Base-by-base conservation (phyloP, 106 monocot genomes). In the Phalaenopsis equestris region DNA sequence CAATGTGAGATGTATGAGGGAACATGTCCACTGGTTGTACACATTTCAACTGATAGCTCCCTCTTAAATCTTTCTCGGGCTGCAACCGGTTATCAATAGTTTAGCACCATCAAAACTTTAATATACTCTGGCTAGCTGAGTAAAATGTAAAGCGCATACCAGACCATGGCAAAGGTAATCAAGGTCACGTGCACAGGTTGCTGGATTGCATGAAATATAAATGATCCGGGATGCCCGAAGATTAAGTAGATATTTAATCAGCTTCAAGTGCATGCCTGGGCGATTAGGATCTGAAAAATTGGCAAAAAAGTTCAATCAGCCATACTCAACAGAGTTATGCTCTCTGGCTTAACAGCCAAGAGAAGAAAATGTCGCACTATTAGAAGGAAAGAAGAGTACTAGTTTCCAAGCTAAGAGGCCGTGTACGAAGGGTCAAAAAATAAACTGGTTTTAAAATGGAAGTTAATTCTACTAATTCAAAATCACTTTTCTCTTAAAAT, bases 11-110 rank as follows among this genome's bases (percentile, higher is more conserved):
- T 30, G 98, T 98, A 79, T 98, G 94, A 41, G 98, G 98, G 64
- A 98, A 98, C 98, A 98, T 98, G 79, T 98, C 98, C 3, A 98
- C 90, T 23, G 98, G 98, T 45, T 90, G 92, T 46, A 94, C 81
- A 70, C 89, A 85, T 82, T 78, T 90, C 81, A 98, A 83, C 58
- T 73, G 76, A 87, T 98, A 98, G 79, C 94, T 91, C 65, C 94
- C 98, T 72, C 55, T 79, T 75, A 98, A 80, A 17, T 79, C 83
- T 87, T 91, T 48, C 56, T 94, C 98, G 42, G n/a, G 80, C 94
- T 94, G 87, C 30, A 48, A 38, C 42, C 8, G 5, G 21, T 45
- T 67, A 43, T 80, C 9, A 23, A 52, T 73, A 70, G 72, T 70
- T 70, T 70, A 70, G 23, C 15, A 39, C 15, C 14, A 70, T 38